phyloP scores from a whole-genome alignment of 179 eudicot species.

The Camellia oleifera region DNA sequence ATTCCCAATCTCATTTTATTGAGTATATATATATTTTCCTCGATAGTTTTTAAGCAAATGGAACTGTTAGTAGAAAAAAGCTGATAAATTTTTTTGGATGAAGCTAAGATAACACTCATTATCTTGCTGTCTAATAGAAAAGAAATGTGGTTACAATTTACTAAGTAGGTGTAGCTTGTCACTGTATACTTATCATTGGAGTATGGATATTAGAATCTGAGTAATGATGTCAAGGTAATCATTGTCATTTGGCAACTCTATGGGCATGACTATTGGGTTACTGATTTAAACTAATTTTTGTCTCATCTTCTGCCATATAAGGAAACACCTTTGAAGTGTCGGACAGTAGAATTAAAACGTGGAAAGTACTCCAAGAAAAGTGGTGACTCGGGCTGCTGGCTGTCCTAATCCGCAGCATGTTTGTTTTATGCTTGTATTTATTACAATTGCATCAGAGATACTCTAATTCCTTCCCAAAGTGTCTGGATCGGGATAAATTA shows the following conservation, averaged over 20 bases:
- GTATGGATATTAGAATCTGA: background rate
- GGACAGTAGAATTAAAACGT: slow-evolving; percentile 17
- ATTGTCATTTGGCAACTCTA: background rate
- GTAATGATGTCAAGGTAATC: background rate
- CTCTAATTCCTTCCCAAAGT: slow-evolving; percentile 7
- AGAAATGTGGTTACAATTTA: no score
- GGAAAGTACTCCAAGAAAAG: slow-evolving; percentile 16
- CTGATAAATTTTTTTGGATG: background rate
- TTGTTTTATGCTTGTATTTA: background rate
- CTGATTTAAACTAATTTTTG: background rate
- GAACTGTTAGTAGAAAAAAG: background rate
- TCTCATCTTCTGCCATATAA: slow-evolving; percentile 7
- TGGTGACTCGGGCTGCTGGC: slow-evolving; percentile 8
- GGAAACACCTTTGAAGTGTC: slow-evolving; percentile 5
- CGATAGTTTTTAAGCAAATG: no score
- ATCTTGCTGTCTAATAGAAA: background rate
- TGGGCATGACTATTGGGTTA: background rate
- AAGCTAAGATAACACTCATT: background rate
- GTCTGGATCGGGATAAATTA: slow-evolving; percentile 12
- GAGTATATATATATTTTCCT: no score
- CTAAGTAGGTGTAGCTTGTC: no score
- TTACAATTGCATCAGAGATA: background rate
- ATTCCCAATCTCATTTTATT: no score
- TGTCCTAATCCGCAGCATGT: slow-evolving; percentile 4
- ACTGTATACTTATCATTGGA: background rate